Evolutionary conservation across 2,329 filamentous ascomycete genomes (phyloP).

Genomic region (Nothophoma quercina): DNA sequence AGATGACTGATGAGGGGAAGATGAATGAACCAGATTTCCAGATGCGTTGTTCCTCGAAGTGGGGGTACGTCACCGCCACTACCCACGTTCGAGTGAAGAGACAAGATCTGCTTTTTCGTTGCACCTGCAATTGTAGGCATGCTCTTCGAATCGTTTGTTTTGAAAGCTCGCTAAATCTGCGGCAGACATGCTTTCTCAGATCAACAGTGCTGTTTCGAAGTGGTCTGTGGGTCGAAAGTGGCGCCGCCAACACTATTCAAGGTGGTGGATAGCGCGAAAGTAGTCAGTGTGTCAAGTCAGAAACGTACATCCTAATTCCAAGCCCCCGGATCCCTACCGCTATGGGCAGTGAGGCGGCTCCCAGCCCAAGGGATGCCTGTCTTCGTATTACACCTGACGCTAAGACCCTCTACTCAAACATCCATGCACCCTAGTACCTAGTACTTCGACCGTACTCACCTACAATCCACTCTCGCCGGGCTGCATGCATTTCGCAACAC

Average conservation of each 20-base stretch:
- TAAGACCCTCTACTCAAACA: constrained; percentile 43
- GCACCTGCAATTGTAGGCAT: constrained; percentile 33
- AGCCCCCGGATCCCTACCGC: constrained; percentile 46
- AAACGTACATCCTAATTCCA: constrained; percentile 43
- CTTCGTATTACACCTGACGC: constrained; percentile 43
- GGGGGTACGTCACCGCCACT: constrained; percentile 45
- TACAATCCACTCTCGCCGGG: constrained; percentile 45
- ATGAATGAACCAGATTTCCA: constrained; percentile 27
- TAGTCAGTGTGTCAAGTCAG: constrained; percentile 31
- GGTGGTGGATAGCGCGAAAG: constrained; percentile 36
- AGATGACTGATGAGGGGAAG: constrained; percentile 34
- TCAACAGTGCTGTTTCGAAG: constrained; percentile 34
- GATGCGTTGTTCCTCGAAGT: constrained; percentile 34
- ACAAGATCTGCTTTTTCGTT: constrained; percentile 39
- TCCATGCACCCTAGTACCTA: constrained; percentile 36
- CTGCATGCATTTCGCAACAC: constrained; percentile 42
- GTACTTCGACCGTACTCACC: constrained; percentile 36
- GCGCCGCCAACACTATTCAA: constrained; percentile 46
- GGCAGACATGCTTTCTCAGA: constrained; percentile 39
- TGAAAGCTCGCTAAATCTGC: constrained; percentile 37
- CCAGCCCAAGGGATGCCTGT: constrained; percentile 40
- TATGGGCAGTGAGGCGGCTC: constrained; percentile 41
- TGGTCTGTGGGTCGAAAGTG: constrained; percentile 48
- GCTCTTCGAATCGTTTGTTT: constrained; percentile 41
- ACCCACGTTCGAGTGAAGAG: constrained; percentile 24